Percentiles rank a stretch among this genome's conserved stretches.
phyloP scores from a whole-genome alignment of 345 rosid species.

The Boechera stricta region DNA sequence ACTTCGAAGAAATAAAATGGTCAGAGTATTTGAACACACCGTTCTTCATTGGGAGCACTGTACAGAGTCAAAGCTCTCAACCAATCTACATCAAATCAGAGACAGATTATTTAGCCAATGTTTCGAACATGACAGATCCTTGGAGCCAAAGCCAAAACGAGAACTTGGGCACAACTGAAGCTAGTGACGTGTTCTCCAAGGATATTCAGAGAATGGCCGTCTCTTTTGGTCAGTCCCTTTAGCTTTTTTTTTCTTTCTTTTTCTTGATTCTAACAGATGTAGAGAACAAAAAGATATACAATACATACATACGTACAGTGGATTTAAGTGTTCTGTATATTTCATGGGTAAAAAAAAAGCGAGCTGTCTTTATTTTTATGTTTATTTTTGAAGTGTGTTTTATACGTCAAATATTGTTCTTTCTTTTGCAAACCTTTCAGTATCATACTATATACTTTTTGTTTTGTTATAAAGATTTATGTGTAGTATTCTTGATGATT shows the following conservation, averaged over 20 bases:
- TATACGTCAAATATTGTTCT: slow-evolving; percentile 43
- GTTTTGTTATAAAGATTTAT: slow-evolving; percentile 21
- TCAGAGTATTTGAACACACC: slow-evolving; percentile 48
- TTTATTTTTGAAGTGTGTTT: slow-evolving; percentile 38
- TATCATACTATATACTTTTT: slow-evolving; percentile 31
- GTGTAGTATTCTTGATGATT: slow-evolving; percentile 20
- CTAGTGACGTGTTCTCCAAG: slow-evolving; percentile 47
- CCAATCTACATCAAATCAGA: slow-evolving; percentile 42
- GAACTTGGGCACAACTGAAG: slow-evolving; percentile 32
- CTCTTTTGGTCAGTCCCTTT: slow-evolving; percentile 48
- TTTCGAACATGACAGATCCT: slow-evolving; percentile 42
- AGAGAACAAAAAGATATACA: slow-evolving; percentile 35
- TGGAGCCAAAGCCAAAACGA: slow-evolving; percentile 45
- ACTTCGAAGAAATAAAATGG: slow-evolving; percentile 44
- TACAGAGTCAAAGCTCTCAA: slow-evolving; percentile 44
- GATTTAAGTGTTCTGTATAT: slow-evolving; percentile 39
- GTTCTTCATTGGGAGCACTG: slow-evolving; percentile 36
- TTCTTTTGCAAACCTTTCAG: slow-evolving; percentile 35
- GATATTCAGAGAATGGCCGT: slow-evolving; percentile 48
- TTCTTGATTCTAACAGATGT: slow-evolving; percentile 36
- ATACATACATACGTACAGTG: slow-evolving; percentile 42
- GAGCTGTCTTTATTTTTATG: slow-evolving; percentile 33
- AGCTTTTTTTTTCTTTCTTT: background rate
- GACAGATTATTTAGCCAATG: slow-evolving; percentile 38
- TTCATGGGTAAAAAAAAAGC: slow-evolving; percentile 21